Evolutionary conservation across 768 basidiomycete species (phyloP).

Genomic region (Leccinum obscurum): DNA sequence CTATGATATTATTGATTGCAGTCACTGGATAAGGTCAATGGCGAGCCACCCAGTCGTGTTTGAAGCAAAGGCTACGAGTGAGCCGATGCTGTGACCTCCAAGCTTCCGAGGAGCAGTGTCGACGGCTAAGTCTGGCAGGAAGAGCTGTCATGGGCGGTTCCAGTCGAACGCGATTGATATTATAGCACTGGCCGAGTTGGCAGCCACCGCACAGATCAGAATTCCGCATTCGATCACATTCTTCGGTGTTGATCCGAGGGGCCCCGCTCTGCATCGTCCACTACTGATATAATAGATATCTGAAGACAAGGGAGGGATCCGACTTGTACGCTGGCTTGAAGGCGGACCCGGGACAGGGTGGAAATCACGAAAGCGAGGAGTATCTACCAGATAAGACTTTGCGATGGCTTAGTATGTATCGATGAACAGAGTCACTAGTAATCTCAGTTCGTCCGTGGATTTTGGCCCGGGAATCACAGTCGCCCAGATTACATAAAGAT

Average conservation of each 20-base stretch:
- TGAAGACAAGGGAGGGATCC: conserved; percentile 11
- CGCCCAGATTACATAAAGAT: too few species aligned
- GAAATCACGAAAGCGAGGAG: too few species aligned
- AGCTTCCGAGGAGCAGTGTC: conserved; percentile 74
- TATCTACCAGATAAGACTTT: too few species aligned
- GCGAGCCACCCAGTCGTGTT: conserved; percentile 41
- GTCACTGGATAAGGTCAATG: conserved; percentile 35
- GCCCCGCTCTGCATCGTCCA: conserved; percentile 62
- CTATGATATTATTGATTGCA: conserved; percentile 16
- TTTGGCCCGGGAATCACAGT: too few species aligned
- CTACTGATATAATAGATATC: conserved; percentile 31
- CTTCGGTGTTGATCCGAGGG: conserved; percentile 29
- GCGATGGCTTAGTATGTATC: too few species aligned
- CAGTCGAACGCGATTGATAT: conserved; percentile 87
- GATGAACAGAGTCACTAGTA: too few species aligned
- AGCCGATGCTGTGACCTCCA: conserved; percentile 63
- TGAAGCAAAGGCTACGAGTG: conserved; percentile 52
- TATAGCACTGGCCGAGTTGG: conserved; percentile 69
- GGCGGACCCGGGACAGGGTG: too few species aligned
- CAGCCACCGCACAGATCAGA: conserved; percentile 75
- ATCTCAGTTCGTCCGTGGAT: too few species aligned
- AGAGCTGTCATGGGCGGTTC: conserved; percentile 91
- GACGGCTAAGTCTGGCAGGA: conserved; percentile 48
- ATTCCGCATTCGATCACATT: conserved; percentile 73
- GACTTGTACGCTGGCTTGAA: too few species aligned